Evolutionary conservation across 1,284 basidiomycete genomes (phyloP).

Genomic region (Meira miltonrushii): DNA sequence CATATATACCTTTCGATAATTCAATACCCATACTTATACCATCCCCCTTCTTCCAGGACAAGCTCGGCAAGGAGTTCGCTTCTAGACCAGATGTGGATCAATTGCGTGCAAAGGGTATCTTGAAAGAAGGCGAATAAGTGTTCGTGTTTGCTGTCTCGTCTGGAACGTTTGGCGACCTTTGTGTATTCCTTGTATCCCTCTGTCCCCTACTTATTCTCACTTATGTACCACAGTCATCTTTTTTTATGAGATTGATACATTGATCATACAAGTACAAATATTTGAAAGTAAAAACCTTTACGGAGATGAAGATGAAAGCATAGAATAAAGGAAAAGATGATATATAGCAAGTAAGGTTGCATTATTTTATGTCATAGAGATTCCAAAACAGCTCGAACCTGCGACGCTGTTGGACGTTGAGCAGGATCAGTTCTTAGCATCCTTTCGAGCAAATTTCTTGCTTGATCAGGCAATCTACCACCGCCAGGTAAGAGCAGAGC

Average conservation of each 20-base stretch:
- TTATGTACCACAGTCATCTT: not conserved
- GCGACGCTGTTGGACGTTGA: conserved; percentile 29
- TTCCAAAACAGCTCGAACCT: not conserved
- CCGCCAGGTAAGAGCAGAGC: conserved; percentile 46
- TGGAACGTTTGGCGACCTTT: not conserved
- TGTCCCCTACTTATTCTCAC: not conserved
- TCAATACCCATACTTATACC: not conserved
- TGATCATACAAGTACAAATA: not conserved
- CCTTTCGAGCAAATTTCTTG: conserved; percentile 32
- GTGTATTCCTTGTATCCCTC: not conserved
- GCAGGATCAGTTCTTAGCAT: conserved; percentile 36
- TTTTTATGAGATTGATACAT: not conserved
- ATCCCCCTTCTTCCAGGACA: conserved; percentile 58
- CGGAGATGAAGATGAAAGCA: not conserved
- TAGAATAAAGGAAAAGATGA: not conserved
- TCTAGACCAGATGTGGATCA: conserved; percentile 65
- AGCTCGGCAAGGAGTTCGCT: conserved; percentile 64
- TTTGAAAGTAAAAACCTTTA: not conserved
- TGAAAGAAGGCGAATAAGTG: conserved; percentile 45
- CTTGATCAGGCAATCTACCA: conserved; percentile 36
- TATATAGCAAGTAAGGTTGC: too few species aligned
- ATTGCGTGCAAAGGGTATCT: conserved; percentile 47
- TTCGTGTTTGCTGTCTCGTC: not conserved
- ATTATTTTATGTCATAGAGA: too few species aligned
- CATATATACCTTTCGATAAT: too few species aligned